Evolutionary conservation across 495 filamentous ascomycete genomes (phyloP).

Genomic region (Hyaloscypha variabilis): DNA sequence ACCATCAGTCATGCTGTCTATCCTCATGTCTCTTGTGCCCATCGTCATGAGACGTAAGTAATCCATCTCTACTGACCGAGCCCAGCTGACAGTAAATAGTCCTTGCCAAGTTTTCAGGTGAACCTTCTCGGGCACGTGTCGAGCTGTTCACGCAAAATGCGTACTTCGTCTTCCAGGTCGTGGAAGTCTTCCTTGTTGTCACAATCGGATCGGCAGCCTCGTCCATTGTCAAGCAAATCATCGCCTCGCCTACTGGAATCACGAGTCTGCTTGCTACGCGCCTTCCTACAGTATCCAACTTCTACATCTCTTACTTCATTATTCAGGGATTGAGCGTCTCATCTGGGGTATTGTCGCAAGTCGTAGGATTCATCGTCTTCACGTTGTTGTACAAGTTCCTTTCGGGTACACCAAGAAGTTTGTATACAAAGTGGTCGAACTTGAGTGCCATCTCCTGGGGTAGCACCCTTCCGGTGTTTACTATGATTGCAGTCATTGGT

Average conservation of each 20-base stretch:
- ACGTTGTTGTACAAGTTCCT: conserved; percentile 72
- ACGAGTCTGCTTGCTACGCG: conserved; percentile 70
- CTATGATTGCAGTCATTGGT: conserved; percentile 85
- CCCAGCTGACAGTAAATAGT: conserved; percentile 37
- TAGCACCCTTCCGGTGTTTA: conserved; percentile 83
- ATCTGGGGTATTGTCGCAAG: conserved; percentile 72
- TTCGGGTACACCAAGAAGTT: conserved; percentile 56
- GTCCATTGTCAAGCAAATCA: conserved; percentile 63
- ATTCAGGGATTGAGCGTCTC: conserved; percentile 89
- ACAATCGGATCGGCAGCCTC: conserved; percentile 79
- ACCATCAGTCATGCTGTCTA: conserved; percentile 74
- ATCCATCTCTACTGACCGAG: conserved; percentile 33
- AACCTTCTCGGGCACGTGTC: conserved; percentile 73
- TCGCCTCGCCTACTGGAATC: conserved; percentile 59
- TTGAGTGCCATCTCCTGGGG: conserved; percentile 78
- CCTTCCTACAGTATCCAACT: conserved; percentile 83
- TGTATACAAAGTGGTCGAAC: conserved; percentile 63
- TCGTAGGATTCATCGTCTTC: conserved; percentile 76
- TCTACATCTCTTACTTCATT: conserved; percentile 95
- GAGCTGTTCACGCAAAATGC: conserved; percentile 89
- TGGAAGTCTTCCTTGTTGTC: conserved; percentile 91
- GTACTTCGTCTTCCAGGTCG: conserved; percentile 93
- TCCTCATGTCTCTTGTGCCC: conserved; percentile 89
- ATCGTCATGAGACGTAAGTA: conserved; percentile 65
- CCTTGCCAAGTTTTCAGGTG: conserved; percentile 77